A percentile compares a stretch with the other conserved stretches of the same genome.
phyloP scores from a whole-genome alignment of 768 basidiomycete species.

The Coprinellus micaceus region DNA sequence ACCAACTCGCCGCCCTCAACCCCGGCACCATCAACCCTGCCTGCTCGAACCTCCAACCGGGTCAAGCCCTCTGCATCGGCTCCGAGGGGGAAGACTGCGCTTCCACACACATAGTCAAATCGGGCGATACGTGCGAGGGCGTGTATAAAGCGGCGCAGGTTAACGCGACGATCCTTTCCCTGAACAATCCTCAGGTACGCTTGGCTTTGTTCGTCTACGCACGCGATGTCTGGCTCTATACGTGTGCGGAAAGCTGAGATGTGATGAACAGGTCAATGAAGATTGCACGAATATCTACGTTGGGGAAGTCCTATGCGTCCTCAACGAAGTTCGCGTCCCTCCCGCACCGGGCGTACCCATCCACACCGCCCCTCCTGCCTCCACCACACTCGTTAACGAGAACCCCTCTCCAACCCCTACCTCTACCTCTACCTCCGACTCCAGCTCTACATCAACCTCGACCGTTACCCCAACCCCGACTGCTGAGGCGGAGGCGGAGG shows the following conservation, averaged over 20 bases:
- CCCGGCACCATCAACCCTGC: slow-evolving; percentile 51
- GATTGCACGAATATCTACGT: slow-evolving; percentile 66
- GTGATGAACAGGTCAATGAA: slow-evolving; percentile 54
- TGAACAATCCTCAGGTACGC: slow-evolving; percentile 88
- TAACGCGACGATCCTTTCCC: slow-evolving; percentile 49
- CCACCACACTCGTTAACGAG: neutral
- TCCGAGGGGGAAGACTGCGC: slow-evolving; percentile 58
- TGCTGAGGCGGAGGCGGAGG: too few species aligned
- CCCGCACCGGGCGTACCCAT: slow-evolving; percentile 28
- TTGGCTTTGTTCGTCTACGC: neutral
- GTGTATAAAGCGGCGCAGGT: too few species aligned
- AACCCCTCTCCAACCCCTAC: neutral
- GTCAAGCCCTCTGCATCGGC: slow-evolving; percentile 59
- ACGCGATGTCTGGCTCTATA: too few species aligned
- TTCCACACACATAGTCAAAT: too few species aligned
- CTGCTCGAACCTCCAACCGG: slow-evolving; percentile 59
- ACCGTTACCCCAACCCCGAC: too few species aligned
- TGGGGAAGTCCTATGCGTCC: slow-evolving; percentile 69
- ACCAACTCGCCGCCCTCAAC: slow-evolving; percentile 72
- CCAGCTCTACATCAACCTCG: too few species aligned
- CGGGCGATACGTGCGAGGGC: too few species aligned
- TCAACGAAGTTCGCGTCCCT: slow-evolving; percentile 38
- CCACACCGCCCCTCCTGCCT: slow-evolving; percentile 23
- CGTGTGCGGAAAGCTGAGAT: too few species aligned
- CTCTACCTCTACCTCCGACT: neutral